These are phyloP conservation scores for Saposhnikovia divaricata DNA, from an alignment of 129 eudicot species.

Conservation along the genomic window DNA sequence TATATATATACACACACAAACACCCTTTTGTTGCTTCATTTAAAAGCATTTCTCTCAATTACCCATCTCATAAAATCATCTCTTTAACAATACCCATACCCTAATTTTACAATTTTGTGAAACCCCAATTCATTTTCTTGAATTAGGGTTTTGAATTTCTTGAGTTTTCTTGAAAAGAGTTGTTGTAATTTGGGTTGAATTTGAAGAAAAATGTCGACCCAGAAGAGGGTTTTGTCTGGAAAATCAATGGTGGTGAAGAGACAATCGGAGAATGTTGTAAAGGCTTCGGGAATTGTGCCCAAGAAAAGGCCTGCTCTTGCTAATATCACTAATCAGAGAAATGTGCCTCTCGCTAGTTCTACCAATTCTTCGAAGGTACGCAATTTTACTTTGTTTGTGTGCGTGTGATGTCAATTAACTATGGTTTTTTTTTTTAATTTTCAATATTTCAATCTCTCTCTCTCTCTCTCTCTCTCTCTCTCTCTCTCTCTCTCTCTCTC, in stretches of 20 bases:
- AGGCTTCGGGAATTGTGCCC: not conserved
- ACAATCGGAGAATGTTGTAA: not conserved
- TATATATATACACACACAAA: not conserved
- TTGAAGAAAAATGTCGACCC: constrained; percentile 1
- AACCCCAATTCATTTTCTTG: not conserved
- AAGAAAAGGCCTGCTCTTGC: constrained; percentile 5
- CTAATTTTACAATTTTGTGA: not conserved
- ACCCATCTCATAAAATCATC: not conserved
- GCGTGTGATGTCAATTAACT: not conserved
- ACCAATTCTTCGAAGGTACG: not conserved
- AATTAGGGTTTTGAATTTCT: not conserved
- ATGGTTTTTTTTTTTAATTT: too few species aligned
- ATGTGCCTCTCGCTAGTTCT: not conserved
- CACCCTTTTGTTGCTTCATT: not conserved
- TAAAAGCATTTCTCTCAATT: not conserved
- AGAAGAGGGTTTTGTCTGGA: not conserved
- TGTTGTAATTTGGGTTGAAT: constrained; percentile 1
- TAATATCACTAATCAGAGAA: constrained; percentile 1
- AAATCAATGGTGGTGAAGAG: not conserved
- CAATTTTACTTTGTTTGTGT: not conserved
- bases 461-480: too few species aligned
- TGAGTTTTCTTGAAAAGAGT: not conserved
- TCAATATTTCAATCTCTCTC: too few species aligned
- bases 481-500: too few species aligned
- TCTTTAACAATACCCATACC: constrained; percentile 1